These are phyloP conservation scores for Diplodia intermedia DNA, from an alignment of 2,329 filamentous ascomycete genomes.

Conservation along the genomic window DNA sequence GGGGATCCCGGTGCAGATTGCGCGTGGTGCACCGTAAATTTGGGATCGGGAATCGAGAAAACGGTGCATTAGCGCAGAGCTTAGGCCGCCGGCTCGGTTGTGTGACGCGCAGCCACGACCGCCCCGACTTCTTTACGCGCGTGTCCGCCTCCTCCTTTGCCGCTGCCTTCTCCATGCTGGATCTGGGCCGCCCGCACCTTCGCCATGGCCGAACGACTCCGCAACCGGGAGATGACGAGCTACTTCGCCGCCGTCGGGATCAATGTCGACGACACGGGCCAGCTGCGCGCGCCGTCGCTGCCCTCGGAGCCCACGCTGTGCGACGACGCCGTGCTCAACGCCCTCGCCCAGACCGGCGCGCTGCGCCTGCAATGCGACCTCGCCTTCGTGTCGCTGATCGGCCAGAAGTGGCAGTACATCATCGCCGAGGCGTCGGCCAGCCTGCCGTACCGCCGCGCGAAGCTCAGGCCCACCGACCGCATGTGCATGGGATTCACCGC, in stretches of 20 bases:
- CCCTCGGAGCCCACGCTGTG: slow-evolving; percentile 35
- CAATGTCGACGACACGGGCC: not conserved
- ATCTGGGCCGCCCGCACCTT: no score
- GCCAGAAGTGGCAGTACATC: slow-evolving; percentile 45
- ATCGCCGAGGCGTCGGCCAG: slow-evolving; percentile 47
- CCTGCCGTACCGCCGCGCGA: slow-evolving; percentile 40
- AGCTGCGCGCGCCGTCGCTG: slow-evolving; percentile 34
- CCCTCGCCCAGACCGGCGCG: slow-evolving; percentile 48
- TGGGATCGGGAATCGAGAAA: no score
- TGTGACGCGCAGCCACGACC: no score
- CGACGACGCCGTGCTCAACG: slow-evolving; percentile 45
- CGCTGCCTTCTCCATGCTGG: no score
- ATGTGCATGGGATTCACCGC: not conserved
- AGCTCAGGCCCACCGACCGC: slow-evolving; percentile 33
- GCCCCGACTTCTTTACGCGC: no score
- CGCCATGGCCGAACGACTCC: no score
- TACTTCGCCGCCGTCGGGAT: slow-evolving; percentile 4
- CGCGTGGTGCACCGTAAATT: no score
- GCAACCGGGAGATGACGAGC: not conserved
- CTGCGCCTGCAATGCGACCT: slow-evolving; percentile 45
- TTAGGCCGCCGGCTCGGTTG: no score
- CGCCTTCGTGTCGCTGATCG: slow-evolving; percentile 49
- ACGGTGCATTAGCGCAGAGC: no score
- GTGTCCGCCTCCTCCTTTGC: no score
- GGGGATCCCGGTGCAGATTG: no score